These are phyloP conservation scores for Aegle marmelos DNA, from an alignment of 345 rosid genomes.

Conservation along the genomic window DNA sequence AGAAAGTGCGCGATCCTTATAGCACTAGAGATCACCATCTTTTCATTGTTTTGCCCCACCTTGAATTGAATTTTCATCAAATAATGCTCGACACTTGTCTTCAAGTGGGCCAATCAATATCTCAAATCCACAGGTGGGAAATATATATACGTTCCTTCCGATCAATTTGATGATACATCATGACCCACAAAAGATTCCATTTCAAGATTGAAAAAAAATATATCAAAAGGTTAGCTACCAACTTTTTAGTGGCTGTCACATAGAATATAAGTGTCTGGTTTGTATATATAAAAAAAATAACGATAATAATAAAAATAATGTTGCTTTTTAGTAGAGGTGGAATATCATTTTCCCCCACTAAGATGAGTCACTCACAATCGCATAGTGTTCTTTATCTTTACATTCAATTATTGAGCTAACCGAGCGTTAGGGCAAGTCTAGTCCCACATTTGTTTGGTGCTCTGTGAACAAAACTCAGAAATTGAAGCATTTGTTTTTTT, in stretches of 20 bases:
- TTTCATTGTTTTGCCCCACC: slow-evolving; percentile 5
- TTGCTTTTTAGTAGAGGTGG: background rate
- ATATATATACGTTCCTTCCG: no score
- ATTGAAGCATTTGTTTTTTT: no score
- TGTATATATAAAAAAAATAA: background rate
- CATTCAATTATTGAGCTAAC: background rate
- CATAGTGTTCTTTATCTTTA: background rate
- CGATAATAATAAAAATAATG: no score
- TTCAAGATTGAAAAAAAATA: background rate
- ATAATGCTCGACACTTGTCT: slow-evolving; percentile 14
- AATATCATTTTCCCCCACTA: background rate
- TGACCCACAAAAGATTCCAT: background rate
- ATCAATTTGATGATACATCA: background rate
- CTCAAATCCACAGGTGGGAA: background rate
- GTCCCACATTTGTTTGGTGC: no score
- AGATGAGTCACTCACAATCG: background rate
- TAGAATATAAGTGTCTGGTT: background rate
- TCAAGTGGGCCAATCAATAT: slow-evolving; percentile 1
- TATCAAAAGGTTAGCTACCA: background rate
- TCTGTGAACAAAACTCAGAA: no score
- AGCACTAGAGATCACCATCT: slow-evolving; percentile 5
- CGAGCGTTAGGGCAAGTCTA: no score
- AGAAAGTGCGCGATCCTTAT: slow-evolving; percentile 1
- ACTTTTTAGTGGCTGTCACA: background rate
- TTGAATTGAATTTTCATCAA: background rate